phyloP scores from a whole-genome alignment of 306 rosid genomes.

The Rubus idaeus region DNA sequence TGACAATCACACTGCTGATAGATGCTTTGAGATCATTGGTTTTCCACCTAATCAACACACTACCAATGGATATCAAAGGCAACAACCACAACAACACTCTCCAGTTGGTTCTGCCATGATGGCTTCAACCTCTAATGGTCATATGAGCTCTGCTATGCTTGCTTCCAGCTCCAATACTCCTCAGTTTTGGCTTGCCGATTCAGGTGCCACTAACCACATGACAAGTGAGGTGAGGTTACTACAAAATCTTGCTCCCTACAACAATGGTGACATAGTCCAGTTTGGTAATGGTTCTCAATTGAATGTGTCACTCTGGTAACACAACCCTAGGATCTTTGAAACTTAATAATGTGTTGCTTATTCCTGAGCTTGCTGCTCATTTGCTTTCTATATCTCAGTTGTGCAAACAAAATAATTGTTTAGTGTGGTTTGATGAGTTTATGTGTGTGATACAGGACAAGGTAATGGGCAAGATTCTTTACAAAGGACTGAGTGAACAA shows the following conservation, averaged over 20 bases:
- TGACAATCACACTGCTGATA: neutral
- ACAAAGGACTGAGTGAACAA: neutral
- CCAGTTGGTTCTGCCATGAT: too few relatives aligned
- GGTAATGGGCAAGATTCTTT: neutral
- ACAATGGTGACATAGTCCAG: neutral
- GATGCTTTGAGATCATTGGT: neutral
- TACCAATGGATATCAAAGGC: too few relatives aligned
- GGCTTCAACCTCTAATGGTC: too few relatives aligned
- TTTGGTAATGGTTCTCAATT: neutral
- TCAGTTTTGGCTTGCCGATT: neutral
- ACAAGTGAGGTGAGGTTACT: rapidly evolving
- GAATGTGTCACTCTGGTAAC: neutral
- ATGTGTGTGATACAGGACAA: neutral
- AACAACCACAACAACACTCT: too few relatives aligned
- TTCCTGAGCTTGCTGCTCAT: neutral
- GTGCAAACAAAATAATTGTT: neutral
- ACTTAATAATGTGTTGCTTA: neutral
- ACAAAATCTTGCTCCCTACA: neutral
- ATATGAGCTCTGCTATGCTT: too few relatives aligned
- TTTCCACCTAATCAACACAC: too few relatives aligned
- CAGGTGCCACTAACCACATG: neutral
- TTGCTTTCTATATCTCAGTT: neutral
- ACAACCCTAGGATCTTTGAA: neutral
- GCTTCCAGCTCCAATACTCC: neutral
- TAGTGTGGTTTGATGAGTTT: neutral